phyloP scores from a whole-genome alignment of 1,139 yeast species.

The Casaregolazyma lundiana region DNA sequence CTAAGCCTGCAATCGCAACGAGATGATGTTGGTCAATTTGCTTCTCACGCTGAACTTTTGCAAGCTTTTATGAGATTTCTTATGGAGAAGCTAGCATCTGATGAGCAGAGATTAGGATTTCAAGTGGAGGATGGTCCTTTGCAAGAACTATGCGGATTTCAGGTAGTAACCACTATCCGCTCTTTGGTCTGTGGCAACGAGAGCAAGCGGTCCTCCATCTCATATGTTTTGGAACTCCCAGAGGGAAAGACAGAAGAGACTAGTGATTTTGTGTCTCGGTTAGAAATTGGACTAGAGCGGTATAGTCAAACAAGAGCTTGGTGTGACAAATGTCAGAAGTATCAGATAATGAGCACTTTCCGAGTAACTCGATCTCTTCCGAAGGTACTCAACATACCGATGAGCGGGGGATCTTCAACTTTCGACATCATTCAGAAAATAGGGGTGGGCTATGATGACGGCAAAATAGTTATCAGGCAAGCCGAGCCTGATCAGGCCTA shows the following conservation, averaged over 20 bases:
- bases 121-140: constrained; percentile 7
- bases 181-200: constrained; percentile 22
- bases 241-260: constrained; percentile 6
- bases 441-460: constrained; percentile 10
- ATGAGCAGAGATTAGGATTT: constrained; percentile 29
- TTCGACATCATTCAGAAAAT: constrained; percentile 11
- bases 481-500: background rate
- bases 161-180: constrained; percentile 16
- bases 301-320: constrained; percentile 43
- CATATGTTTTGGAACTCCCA: constrained; percentile 15
- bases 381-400: constrained; percentile 53
- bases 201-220: constrained; percentile 9
- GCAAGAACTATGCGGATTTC: constrained; percentile 13
- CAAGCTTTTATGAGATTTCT: constrained; percentile 59
- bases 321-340: constrained; percentile 46
- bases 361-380: constrained; percentile 52
- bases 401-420: constrained; percentile 4
- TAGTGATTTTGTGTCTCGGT: constrained; percentile 39
- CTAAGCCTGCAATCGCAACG: background rate
- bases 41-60: constrained; percentile 34
- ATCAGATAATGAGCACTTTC: constrained; percentile 41
- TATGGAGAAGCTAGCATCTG: constrained; percentile 46
- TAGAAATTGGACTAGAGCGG: constrained; percentile 57
- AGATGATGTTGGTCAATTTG: background rate
- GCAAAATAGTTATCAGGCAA: background rate